Base-by-base conservation (phyloP, 495 filamentous ascomycete genomes). In the Aspergillus taichungensis region DNA sequence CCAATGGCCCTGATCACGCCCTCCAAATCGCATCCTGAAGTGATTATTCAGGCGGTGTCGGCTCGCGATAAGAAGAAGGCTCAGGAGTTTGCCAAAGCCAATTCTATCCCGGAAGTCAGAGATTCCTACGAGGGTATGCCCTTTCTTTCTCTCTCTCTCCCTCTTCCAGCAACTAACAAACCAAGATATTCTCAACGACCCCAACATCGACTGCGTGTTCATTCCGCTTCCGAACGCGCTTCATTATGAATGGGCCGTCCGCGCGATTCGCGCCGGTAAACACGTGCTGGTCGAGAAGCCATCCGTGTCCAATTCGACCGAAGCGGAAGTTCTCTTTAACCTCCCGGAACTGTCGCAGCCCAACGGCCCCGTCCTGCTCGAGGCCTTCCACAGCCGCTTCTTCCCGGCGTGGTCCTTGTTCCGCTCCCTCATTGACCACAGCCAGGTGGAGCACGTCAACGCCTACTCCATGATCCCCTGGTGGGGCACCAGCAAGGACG, bases 241-340 rank as follows among this genome's bases (percentile, higher is more conserved):
- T 12, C 76, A 79, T 49, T 73, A 64, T 42, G 75, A 79, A 53
- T 80, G 75, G 77, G 57, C 75, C 1, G 32, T 71, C 37, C 69
- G 68, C 42, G 57, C 74, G 9, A 59, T 82, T 27, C 51, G 59
- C n/a, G 66, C 64, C 3, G 73, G 74, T 1, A 81, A 81, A 52
- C 78, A 81, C 56, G 76, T 83, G 28, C 63, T 83, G 3, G 56
- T 76, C 9, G 79, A 80, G 51, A 79, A 80, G 53, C 75, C 76
- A 3, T 70, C 69, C 8, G 63, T 65, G 3, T 71, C 70, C 27
- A 82, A 78, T 52, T 52, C 62, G 27, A 45, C 40, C 6, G 74
- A 79, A 52, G 75, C 76, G 10, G 50, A 52, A 30, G 42, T 48
- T 5, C 57, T 78, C 34, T 75, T 77, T 59, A 52, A 51, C 38